Conservation (phyloP, 176 grass and related monocot species). For the Oryza nivara region DNA sequence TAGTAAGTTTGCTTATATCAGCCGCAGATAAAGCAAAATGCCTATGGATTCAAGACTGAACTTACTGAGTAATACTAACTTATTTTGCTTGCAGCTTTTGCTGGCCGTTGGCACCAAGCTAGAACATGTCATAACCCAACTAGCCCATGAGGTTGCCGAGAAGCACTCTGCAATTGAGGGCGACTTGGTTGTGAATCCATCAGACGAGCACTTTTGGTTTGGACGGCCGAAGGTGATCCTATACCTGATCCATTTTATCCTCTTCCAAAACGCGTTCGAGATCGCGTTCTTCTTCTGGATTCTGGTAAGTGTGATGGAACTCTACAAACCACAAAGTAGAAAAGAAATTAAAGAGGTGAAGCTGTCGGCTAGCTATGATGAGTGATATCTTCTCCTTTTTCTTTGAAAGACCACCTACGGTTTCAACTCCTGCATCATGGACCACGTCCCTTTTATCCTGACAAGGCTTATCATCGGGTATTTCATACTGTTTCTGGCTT, state of each 20-base stretch:
- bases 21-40: not conserved
- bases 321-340: not conserved
- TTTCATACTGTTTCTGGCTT: not conserved
- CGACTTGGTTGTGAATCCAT: slow-evolving; percentile 78
- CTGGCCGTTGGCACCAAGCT: slow-evolving; percentile 84
- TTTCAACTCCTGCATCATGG: slow-evolving; percentile 94
- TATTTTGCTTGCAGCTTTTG: slow-evolving; percentile 58
- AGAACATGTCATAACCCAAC: slow-evolving; percentile 80
- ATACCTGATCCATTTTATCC: slow-evolving; percentile 89
- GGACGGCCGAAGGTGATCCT: slow-evolving; percentile 59
- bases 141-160: slow-evolving; percentile 85
- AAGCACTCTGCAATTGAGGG: slow-evolving; percentile 83
- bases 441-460: slow-evolving; percentile 63
- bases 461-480: slow-evolving; percentile 84
- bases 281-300: slow-evolving; percentile 98
- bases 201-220: slow-evolving; percentile 91
- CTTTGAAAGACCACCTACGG: slow-evolving; percentile 71
- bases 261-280: slow-evolving; percentile 96
- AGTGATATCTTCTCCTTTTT: not conserved
- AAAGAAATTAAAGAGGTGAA: not conserved
- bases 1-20: slow-evolving; percentile 55
- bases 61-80: slow-evolving; percentile 6
- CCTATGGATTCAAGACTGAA: not conserved
- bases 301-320: slow-evolving; percentile 52
- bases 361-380: not conserved